These are phyloP conservation scores for Cladosporium austrohemisphaericum DNA, from an alignment of 2,329 filamentous ascomycete genomes.

Conservation along the genomic window DNA sequence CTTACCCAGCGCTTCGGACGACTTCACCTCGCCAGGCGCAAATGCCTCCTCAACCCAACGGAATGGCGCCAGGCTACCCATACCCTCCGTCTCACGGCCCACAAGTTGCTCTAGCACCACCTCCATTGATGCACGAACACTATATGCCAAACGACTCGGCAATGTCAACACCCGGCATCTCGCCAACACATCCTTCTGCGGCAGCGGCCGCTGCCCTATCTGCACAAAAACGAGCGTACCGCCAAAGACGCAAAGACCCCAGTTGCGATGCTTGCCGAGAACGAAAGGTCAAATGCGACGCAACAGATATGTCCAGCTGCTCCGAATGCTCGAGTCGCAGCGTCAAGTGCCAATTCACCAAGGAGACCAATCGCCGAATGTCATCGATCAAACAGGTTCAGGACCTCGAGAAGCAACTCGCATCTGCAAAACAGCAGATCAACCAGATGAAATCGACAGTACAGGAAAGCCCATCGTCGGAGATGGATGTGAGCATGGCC, in stretches of 20 bases:
- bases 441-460: slow-evolving; percentile 61
- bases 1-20: slow-evolving; percentile 11
- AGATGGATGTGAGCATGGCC: slow-evolving; percentile 34
- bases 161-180: slow-evolving; percentile 29
- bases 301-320: slow-evolving; percentile 91
- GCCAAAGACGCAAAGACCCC: slow-evolving; percentile 91
- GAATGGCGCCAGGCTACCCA: slow-evolving; percentile 6
- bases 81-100: slow-evolving; percentile 5
- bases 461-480: slow-evolving; percentile 45
- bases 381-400: slow-evolving; percentile 99
- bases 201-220: slow-evolving; percentile 52
- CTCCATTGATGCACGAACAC: slow-evolving; percentile 27
- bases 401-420: slow-evolving; percentile 89
- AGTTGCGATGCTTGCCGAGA: slow-evolving; percentile 97
- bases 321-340: slow-evolving; percentile 96
- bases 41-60: slow-evolving; percentile 19
- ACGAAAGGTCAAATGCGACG: slow-evolving; percentile 80
- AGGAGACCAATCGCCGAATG: slow-evolving; percentile 97
- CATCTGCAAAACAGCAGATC: slow-evolving; percentile 76
- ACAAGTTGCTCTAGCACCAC: neutral
- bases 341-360: slow-evolving; percentile 97
- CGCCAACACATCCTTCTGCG: slow-evolving; percentile 27
- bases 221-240: slow-evolving; percentile 87
- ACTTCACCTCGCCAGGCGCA: slow-evolving; percentile 8
- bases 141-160: slow-evolving; percentile 26